Base-by-base conservation (phyloP, 2,329 filamentous ascomycete species). In the Aspergillus melleus region DNA sequence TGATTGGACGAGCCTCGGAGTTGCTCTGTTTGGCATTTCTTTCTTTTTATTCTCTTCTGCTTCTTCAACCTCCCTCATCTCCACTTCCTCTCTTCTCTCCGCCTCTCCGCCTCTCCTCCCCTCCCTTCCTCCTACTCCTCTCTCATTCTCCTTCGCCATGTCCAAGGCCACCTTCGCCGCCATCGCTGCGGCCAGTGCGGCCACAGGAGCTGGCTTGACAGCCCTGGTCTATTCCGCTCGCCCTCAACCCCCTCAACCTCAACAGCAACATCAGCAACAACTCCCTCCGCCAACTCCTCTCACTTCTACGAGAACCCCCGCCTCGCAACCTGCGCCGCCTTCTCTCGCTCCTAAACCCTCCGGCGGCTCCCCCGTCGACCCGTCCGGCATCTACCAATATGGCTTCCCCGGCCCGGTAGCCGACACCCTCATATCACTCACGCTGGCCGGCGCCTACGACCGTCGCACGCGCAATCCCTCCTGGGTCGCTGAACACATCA, bases 401-500 rank as follows among this genome's bases (percentile, higher is more conserved):
- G 90, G 95, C 70, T 97, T 98, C 78, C 94, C 95, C 0, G 95
- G 95, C 60, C 95, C 95, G 32, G 81, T 96, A 44, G 84, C 89
- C 70, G 95, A 99, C 77, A 83, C 96, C 49, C 88, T 92, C 57
- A 84, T 84, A 57, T 89, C 92, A 42, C 81, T 86, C 26, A 90
- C 91, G 36, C 85, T 98, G 56, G 85, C 93, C 65, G 96, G 93
- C 32, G 88, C 90, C 69, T 99, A 89, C 84, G 94, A 99, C 79
- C 91, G 95, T 29, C 89, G 91, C 62, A 89, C 88, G 49, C 88
- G 93, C 73, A 99, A 99, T 79, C 95, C 95, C 30, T 85, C 90
- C 75, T 99, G 94, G 94, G 95, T 93, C 9, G 88, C 90, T 64
- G 95, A 99, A 81, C 95, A 99, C 82, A 97, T 99, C 77, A 99